Evolutionary conservation across 78 protist genomes (phyloP), one percentile per base, ranked within the genome.

Genomic region (Protostelium mycophagum): DNA sequence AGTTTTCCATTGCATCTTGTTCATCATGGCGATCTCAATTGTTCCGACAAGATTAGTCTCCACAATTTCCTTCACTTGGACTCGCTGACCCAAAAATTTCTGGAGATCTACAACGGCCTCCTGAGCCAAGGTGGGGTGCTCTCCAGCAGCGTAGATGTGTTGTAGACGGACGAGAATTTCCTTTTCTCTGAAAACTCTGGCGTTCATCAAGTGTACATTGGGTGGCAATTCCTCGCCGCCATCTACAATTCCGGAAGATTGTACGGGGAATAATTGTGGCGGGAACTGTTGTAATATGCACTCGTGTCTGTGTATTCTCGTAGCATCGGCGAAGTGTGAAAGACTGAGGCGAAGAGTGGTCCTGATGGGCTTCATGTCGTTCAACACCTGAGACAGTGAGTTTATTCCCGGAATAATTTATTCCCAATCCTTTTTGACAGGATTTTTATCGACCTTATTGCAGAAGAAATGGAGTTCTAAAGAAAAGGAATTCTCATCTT

Each of bases 91-190:
- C 31, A 84, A 84, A 23, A 10, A 34, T 9, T 10, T 34, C 86
- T 1, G 36, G 5, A 84, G 86, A 28, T 84, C 35, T 5, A 84
- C 86, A 5, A n/a, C 9, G 5, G 28, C 86, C 34, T 25, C 38
- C 31, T 5, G 34, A 29, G 86, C 16, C 34, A 84, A 34, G 36
- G 25, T 34, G 9, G 86, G 5, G 28, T 84, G 86, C 86, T 84
- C 86, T 29, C 86, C 86, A 1, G 86, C 86, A 29, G 31, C 86
- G 86, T 84, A 84, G 38, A 84, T 84, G 86, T 84, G 86, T 5
- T 34, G 35, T 28, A 84, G 86, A 84, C 86, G 86, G 38, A 84
- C 34, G 36, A 84, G 5, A 28, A 34, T 1, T 34, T 5, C 10
- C 38, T 84, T 84, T 23, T 84, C 28, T 23, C 10, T 10, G 38